phyloP scores from a whole-genome alignment of 768 basidiomycete species.

The Dioszegia hungarica region DNA sequence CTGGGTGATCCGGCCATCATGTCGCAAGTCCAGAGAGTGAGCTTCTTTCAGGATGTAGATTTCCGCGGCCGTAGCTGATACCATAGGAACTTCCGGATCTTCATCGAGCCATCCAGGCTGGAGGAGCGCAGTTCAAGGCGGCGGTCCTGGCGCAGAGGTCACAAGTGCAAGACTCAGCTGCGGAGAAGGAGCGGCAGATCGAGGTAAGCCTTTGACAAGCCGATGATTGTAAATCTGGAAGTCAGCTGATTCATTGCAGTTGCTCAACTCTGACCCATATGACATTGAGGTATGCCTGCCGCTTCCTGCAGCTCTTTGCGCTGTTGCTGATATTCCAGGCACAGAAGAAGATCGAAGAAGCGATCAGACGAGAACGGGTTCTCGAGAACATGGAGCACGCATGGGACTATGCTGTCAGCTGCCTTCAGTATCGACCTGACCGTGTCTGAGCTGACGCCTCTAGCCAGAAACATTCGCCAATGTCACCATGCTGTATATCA shows the following conservation, averaged over 20 bases:
- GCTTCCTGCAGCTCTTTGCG: neutral
- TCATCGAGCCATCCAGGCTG: conserved; percentile 62
- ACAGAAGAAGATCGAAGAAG: conserved; percentile 87
- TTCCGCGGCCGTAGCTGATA: neutral
- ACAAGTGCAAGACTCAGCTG: conserved; percentile 36
- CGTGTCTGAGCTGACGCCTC: neutral
- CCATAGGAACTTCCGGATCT: conserved; percentile 74
- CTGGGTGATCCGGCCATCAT: conserved; percentile 78
- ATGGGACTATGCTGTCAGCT: conserved; percentile 63
- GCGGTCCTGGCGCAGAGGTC: conserved; percentile 51
- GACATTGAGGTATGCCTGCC: conserved; percentile 61
- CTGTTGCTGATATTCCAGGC: conserved; percentile 50
- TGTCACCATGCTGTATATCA: conserved; percentile 94
- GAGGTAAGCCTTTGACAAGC: conserved; percentile 18
- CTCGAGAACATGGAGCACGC: conserved; percentile 91
- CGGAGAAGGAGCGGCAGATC: conserved; percentile 57
- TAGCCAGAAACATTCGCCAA: conserved; percentile 83
- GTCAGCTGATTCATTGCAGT: conserved; percentile 36
- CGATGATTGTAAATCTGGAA: neutral
- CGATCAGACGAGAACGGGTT: conserved; percentile 81
- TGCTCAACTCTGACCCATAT: conserved; percentile 80
- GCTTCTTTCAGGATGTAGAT: conserved; percentile 23
- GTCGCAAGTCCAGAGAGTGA: conserved; percentile 64
- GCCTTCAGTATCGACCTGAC: neutral
- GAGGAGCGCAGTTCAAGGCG: conserved; percentile 70